Evolutionary conservation across 805 yeast species (phyloP).

Genomic region (Candida boidinii): DNA sequence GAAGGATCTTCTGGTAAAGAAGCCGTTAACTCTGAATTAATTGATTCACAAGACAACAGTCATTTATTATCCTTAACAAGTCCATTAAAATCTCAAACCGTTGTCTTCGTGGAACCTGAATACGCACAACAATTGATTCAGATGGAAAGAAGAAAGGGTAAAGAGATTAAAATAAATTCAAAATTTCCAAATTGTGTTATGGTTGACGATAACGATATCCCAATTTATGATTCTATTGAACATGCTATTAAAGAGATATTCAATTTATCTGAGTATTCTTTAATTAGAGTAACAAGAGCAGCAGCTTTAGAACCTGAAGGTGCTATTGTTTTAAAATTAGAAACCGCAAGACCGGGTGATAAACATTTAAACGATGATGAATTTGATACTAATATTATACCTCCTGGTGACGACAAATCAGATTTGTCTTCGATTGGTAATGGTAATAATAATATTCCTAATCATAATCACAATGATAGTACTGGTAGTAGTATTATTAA

Average conservation of each 20-base stretch:
- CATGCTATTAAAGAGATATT: conserved; percentile 38
- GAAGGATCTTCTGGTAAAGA: background rate
- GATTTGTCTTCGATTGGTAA: background rate
- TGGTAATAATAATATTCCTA: too few relatives aligned
- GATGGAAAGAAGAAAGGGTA: background rate
- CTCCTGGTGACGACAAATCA: background rate
- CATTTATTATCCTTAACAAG: background rate
- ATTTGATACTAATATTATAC: conserved; percentile 12
- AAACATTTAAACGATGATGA: conserved; percentile 40
- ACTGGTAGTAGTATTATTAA: too few relatives aligned
- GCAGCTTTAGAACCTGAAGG: conserved; percentile 45
- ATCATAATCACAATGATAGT: too few relatives aligned
- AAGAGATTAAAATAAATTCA: background rate
- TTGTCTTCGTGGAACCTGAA: conserved; percentile 9
- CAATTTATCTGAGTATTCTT: conserved; percentile 31
- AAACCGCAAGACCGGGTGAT: conserved; percentile 49
- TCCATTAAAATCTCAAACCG: conserved; percentile 11
- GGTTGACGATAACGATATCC: conserved; percentile 10
- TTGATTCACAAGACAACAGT: background rate
- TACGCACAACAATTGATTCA: background rate
- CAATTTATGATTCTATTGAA: conserved; percentile 26
- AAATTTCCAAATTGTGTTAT: conserved; percentile 6
- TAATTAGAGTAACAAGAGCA: conserved; percentile 45
- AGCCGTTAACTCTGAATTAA: background rate
- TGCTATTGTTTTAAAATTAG: conserved; percentile 42